Percentiles rank a stretch among this genome's conserved stretches.
Conservation (phyloP, 306 rosid genomes). For the Casuarina equisetifolia region DNA sequence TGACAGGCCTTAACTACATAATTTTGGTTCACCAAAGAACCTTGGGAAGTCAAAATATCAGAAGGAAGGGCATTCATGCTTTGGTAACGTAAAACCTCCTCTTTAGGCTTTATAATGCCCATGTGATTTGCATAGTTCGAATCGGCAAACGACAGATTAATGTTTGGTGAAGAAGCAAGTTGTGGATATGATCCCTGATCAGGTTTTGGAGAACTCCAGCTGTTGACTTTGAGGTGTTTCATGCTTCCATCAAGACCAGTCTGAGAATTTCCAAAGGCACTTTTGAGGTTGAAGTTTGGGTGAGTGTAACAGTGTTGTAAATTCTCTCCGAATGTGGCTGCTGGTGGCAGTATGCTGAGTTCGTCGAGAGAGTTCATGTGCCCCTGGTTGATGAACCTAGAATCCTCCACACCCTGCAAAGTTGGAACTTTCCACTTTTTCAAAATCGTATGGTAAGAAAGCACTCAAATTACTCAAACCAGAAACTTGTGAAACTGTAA, state of each 20-base stretch:
- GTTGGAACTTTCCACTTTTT: background rate
- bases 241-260: conserved; percentile 35
- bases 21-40: conserved; percentile 43
- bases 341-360: conserved; percentile 41
- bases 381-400: conserved; percentile 58
- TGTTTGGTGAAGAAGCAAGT: conserved; percentile 41
- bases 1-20: conserved; percentile 37
- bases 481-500: background rate
- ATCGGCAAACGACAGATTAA: conserved; percentile 47
- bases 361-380: conserved; percentile 56
- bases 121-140: conserved; percentile 47
- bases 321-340: conserved; percentile 60
- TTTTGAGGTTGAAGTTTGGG: conserved; percentile 43
- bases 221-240: conserved; percentile 51
- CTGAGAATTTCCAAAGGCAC: conserved; percentile 38
- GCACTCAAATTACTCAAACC: conserved; percentile 11
- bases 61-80: conserved; percentile 35
- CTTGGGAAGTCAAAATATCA: conserved; percentile 49
- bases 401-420: conserved; percentile 70
- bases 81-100: conserved; percentile 46
- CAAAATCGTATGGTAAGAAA: background rate
- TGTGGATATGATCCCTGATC: conserved; percentile 41
- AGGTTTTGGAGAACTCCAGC: conserved; percentile 46
- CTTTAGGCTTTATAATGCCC: conserved; percentile 61
- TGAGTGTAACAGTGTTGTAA: conserved; percentile 49